These are phyloP conservation scores for Globomyces pollinis-pini DNA, from an alignment of 192 early-diverging fungal species.

Conservation along the genomic window DNA sequence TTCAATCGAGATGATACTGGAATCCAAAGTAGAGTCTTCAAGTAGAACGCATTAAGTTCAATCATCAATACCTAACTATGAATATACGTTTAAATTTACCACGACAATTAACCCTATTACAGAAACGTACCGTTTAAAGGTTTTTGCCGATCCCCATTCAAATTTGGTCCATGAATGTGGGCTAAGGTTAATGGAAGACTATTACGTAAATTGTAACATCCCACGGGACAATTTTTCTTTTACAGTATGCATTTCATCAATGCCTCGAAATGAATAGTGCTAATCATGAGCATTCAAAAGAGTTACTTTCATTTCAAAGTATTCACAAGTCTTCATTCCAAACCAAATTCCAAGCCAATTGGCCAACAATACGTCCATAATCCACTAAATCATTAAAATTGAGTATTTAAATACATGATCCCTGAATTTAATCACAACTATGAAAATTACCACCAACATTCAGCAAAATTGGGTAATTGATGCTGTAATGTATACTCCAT, in stretches of 20 bases:
- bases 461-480: constrained; percentile 94
- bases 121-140: constrained; percentile 79
- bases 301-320: constrained; percentile 82
- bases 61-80: constrained; percentile 44
- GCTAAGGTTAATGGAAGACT: too few relatives aligned
- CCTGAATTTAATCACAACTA: too few relatives aligned
- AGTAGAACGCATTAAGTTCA: constrained; percentile 91
- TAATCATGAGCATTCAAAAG: constrained; percentile 16
- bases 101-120: constrained; percentile 58
- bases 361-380: constrained; percentile 82
- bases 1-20: constrained; percentile 81
- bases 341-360: constrained; percentile 92
- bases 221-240: constrained; percentile 82
- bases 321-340: constrained; percentile 96
- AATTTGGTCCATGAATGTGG: constrained; percentile 92
- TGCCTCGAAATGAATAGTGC: constrained; percentile 91
- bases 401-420: too few relatives aligned
- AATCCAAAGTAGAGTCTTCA: constrained; percentile 90
- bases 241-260: constrained; percentile 74
- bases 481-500: constrained; percentile 93
- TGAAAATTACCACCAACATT: constrained; percentile 99
- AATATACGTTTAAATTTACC: constrained; percentile 16
- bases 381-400: too few relatives aligned
- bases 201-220: constrained; percentile 90
- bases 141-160: constrained; percentile 81